These are phyloP conservation scores for Canavalia ensiformis DNA, from an alignment of 306 rosid genomes.

Conservation along the genomic window DNA sequence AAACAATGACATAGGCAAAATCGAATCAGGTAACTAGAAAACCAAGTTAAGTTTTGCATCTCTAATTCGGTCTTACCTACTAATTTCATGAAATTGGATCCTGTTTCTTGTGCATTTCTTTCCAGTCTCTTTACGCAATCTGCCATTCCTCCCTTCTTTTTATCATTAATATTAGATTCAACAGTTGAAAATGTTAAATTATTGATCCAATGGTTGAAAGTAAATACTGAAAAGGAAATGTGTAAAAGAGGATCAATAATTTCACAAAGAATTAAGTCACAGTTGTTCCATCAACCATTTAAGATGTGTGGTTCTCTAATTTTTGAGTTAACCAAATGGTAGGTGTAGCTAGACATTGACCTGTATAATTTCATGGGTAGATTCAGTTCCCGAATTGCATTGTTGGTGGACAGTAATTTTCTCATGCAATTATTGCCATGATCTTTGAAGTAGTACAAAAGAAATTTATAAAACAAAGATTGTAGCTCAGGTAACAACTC, in stretches of 20 bases:
- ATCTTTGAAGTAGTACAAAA: not conserved
- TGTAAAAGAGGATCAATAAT: too few relatives aligned
- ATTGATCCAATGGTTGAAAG: too few relatives aligned
- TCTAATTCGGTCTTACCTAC: conserved; percentile 42
- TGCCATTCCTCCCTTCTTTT: too few relatives aligned
- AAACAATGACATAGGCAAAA: not conserved
- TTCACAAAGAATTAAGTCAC: conserved; percentile 30
- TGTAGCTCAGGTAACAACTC: conserved; percentile 4
- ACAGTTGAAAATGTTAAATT: too few relatives aligned
- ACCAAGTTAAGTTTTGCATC: not conserved
- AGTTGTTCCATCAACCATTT: conserved; percentile 43
- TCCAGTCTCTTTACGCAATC: too few relatives aligned
- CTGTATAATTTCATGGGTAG: not conserved
- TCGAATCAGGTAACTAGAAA: not conserved
- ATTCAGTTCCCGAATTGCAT: conserved; percentile 22
- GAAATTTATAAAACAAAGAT: not conserved
- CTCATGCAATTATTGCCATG: conserved; percentile 21
- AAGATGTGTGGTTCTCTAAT: conserved; percentile 27
- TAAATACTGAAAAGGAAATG: too few relatives aligned
- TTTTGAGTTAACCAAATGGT: conserved; percentile 33
- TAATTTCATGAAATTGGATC: not conserved
- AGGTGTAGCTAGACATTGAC: conserved; percentile 43
- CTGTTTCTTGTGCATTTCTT: too few relatives aligned
- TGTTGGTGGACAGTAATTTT: conserved; percentile 26
- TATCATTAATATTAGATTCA: too few relatives aligned